Conservation (phyloP, 2,329 filamentous ascomycete species). For the Fusarium marasasianum region DNA sequence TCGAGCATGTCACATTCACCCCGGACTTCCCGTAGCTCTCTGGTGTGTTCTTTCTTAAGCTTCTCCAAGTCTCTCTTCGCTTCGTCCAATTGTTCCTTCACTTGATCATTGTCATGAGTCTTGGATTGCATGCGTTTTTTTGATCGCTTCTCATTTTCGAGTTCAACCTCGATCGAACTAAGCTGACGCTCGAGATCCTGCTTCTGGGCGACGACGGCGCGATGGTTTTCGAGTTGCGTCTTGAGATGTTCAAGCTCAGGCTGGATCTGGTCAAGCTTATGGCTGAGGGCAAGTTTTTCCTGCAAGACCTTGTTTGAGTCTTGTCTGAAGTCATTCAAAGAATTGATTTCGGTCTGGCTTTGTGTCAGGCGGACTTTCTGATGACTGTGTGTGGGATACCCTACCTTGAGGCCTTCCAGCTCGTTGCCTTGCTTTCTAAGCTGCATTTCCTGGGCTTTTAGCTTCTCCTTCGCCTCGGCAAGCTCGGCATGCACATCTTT, state of each 20-base stretch:
- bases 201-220: constrained; percentile 80
- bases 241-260: constrained; percentile 66
- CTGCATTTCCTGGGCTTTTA: constrained; percentile 57
- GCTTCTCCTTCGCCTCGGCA: constrained; percentile 53
- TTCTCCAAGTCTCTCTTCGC: constrained; percentile 58
- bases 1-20: constrained; percentile 72
- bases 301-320: constrained; percentile 76
- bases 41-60: constrained; percentile 57
- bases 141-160: constrained; percentile 76
- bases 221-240: constrained; percentile 66
- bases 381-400: neutral
- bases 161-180: constrained; percentile 78
- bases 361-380: neutral
- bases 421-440: constrained; percentile 60
- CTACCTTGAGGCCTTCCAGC: constrained; percentile 59
- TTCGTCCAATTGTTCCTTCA: constrained; percentile 49
- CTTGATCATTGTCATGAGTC: constrained; percentile 53
- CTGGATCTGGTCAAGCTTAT: constrained; percentile 62
- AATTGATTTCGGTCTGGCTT: constrained; percentile 73
- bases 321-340: constrained; percentile 71
- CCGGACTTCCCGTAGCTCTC: constrained; percentile 68
- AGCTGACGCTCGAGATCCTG: constrained; percentile 81
- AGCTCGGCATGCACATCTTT: constrained; percentile 55
- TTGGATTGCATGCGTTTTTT: constrained; percentile 46
- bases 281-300: constrained; percentile 63